Percentiles rank a stretch among this genome's conserved stretches.
phyloP scores from a whole-genome alignment of 1,139 yeast genomes.

The Lodderomyces orthopsilosis region DNA sequence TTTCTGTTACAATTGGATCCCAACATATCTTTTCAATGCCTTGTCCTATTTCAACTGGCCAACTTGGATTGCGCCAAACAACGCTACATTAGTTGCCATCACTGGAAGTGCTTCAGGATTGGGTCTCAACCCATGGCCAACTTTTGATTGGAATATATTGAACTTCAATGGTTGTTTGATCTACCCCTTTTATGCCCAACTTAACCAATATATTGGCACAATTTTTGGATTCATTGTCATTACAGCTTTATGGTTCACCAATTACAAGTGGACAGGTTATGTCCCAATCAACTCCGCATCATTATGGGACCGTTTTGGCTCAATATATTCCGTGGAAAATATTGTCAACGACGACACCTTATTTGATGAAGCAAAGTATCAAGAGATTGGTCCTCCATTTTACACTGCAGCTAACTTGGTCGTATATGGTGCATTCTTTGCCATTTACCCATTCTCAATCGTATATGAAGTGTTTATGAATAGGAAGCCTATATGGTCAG shows the following conservation, averaged over 20 bases:
- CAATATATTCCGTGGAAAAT: conserved; percentile 32
- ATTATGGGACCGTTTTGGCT: conserved; percentile 46
- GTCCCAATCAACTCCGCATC: conserved; percentile 51
- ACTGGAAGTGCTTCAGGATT: conserved; percentile 53
- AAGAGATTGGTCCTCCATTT: conserved; percentile 52
- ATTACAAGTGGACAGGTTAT: conserved; percentile 48
- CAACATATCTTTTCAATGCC: conserved; percentile 49
- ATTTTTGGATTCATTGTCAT: conserved; percentile 38
- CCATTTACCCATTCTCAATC: conserved; percentile 52
- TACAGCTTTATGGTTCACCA: conserved; percentile 47
- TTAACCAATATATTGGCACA: conserved; percentile 40
- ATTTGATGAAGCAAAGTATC: conserved; percentile 36
- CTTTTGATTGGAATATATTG: conserved; percentile 48
- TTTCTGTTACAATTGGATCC: conserved; percentile 57
- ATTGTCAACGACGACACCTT: conserved; percentile 35
- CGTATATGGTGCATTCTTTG: conserved; percentile 52
- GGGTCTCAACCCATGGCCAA: conserved; percentile 53
- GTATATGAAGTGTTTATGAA: conserved; percentile 38
- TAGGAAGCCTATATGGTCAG: conserved; percentile 22
- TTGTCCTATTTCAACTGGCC: conserved; percentile 58
- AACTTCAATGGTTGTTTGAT: conserved; percentile 20
- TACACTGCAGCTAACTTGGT: conserved; percentile 58
- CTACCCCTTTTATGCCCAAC: conserved; percentile 45
- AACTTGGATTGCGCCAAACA: conserved; percentile 60
- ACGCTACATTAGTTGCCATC: conserved; percentile 50